Evolutionary conservation across 495 filamentous ascomycete species (phyloP), one percentile per base, ranked within the genome.

Genomic region (Aspergillus ostianus): DNA sequence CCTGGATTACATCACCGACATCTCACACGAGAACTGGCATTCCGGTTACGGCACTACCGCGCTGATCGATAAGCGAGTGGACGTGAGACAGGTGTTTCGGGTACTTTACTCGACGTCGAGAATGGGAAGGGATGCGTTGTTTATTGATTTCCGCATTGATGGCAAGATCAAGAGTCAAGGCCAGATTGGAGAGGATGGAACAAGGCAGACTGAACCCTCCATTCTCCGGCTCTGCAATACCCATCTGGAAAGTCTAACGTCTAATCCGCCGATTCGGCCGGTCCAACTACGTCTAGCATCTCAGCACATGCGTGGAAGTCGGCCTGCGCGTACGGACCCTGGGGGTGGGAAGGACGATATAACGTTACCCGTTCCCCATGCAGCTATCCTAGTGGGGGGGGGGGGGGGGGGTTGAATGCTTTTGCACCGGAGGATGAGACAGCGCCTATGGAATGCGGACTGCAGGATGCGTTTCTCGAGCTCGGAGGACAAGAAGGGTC

Each of bases 401-500:
- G 75, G 59, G 60, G 75, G 0, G 84, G 83, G 0, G 82, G 85
- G 62, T 70, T 84, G 29, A 85, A 86, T 50, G 82, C 84, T 15
- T 82, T 84, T 51, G 69, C 85, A 61, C 68, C 70, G 13, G 83
- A 76, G 71, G 83, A 85, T 65, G 59, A 62, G 45, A 73, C 72
- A 7, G 66, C 83, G 13, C 79, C 77, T 49, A 45, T 47, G 9
- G 74, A 77, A 7, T 78, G 83, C 61, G 68, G 64, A 1, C 72
- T 85, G 0, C 66, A 67, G 50, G 82, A 86, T 64, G 79, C 80
- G 9, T 85, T 80, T 62, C 73, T 85, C 0, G 77, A 80, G 55
- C 67, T 70, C 3, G 82, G 81, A 10, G 80, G 80, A 3, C 21
- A 59, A 18, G 83, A 84, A 49, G 78, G 74, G 8, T 70, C 64